Percentiles rank a stretch among this genome's conserved stretches.
These are phyloP conservation scores for Blastomyces parvus DNA, from an alignment of 2,329 filamentous ascomycete genomes.

Conservation along the genomic window DNA sequence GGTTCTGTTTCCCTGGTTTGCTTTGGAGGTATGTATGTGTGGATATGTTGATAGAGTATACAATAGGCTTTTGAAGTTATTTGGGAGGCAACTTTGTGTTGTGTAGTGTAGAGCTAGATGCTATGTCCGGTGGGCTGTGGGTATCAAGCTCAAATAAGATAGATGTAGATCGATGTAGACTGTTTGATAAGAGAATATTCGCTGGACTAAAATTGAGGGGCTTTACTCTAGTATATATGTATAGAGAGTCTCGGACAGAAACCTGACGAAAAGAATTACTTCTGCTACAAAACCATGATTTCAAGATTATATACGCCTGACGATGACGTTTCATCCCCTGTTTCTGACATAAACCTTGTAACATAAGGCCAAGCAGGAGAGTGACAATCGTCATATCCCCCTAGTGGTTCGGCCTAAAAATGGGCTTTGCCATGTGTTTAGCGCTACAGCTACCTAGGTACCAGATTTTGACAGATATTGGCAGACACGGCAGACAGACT, in stretches of 20 bases:
- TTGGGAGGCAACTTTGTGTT: neutral
- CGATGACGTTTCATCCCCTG: neutral
- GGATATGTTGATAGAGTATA: neutral
- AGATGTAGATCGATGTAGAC: neutral
- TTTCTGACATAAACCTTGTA: neutral
- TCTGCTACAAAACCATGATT: neutral
- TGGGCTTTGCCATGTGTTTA: neutral
- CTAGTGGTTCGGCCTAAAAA: too few relatives aligned
- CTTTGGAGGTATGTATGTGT: neutral
- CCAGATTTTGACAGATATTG: neutral
- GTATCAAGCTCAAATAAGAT: neutral
- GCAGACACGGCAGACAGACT: too few relatives aligned
- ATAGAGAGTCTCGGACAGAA: neutral
- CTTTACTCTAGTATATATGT: neutral
- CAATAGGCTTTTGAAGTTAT: neutral
- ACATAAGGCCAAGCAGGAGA: neutral
- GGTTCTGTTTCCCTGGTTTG: constrained; percentile 1
- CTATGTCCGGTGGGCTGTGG: neutral
- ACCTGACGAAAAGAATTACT: neutral
- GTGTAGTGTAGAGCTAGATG: neutral
- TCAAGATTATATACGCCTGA: neutral
- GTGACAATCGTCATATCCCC: neutral
- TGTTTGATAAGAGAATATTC: neutral
- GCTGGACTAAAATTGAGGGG: neutral
- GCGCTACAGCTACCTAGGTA: too few relatives aligned